Evolutionary conservation across 257 asterid genomes (phyloP).

Genomic region (Salvia splendens): DNA sequence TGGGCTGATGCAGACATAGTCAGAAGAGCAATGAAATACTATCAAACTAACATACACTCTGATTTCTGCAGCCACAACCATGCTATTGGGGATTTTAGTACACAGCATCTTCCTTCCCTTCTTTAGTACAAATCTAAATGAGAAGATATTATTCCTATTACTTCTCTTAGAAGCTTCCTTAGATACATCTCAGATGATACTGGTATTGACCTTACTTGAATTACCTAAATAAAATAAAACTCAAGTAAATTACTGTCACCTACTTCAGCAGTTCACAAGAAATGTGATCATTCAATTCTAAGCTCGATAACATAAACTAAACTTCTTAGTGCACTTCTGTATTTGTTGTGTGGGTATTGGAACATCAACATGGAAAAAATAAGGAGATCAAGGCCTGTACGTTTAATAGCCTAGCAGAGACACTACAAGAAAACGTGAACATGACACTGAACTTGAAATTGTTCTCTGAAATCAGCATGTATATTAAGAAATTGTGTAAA

Average conservation of each 20-base stretch:
- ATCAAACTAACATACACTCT: constrained; percentile 18
- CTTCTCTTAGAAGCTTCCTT: constrained; percentile 9
- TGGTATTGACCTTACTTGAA: constrained; percentile 11
- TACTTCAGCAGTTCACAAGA: constrained; percentile 20
- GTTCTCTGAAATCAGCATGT: constrained; percentile 22
- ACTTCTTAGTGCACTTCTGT: constrained; percentile 9
- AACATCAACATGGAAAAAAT: constrained; percentile 17
- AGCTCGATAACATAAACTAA: constrained; percentile 7
- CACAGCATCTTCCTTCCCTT: neutral
- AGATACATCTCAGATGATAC: constrained; percentile 7
- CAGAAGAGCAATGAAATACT: too few species aligned
- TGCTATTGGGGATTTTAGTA: neutral
- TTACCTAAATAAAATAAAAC: constrained; percentile 9
- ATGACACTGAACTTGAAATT: constrained; percentile 2
- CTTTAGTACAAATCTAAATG: neutral
- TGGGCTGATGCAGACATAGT: neutral
- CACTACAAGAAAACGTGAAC: neutral
- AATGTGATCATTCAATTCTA: constrained; percentile 14
- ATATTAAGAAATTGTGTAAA: constrained; percentile 10
- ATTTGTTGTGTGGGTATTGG: constrained; percentile 13
- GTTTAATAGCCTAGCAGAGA: constrained; percentile 10
- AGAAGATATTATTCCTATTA: neutral
- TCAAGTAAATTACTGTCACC: constrained; percentile 12
- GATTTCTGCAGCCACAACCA: constrained; percentile 32
- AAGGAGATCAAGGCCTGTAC: neutral